Conservation (phyloP, 2,329 filamentous ascomycete genomes). For the Aspergillus vadensis region DNA sequence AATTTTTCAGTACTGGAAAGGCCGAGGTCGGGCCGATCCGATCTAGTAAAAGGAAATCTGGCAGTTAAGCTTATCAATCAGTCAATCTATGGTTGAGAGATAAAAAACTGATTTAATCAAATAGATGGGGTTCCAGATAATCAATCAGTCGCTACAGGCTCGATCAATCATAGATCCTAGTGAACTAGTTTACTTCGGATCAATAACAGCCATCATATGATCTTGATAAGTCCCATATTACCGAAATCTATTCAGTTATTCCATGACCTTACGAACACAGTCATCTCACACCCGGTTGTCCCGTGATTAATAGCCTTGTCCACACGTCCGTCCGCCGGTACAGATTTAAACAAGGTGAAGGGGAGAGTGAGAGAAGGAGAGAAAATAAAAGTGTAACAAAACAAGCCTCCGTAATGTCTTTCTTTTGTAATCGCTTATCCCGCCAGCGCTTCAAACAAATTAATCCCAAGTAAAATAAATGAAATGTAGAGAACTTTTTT, state of each 20-base stretch:
- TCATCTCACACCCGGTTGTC: neutral
- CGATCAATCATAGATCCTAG: neutral
- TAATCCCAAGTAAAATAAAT: slow-evolving; percentile 13
- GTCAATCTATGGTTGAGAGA: neutral
- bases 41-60: neutral
- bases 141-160: neutral
- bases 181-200: neutral
- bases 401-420: slow-evolving; percentile 4
- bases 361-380: neutral
- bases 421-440: slow-evolving; percentile 21
- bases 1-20: neutral
- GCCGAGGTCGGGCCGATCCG: neutral
- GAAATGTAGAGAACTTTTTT: slow-evolving; percentile 17
- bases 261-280: neutral
- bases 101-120: neutral
- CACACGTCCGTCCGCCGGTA: neutral
- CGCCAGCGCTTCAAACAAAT: slow-evolving; percentile 25
- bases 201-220: neutral
- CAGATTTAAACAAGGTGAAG: neutral
- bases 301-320: neutral
- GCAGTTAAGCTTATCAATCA: neutral
- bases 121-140: neutral
- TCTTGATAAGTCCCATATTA: neutral
- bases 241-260: slow-evolving; percentile 1
- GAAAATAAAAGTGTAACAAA: neutral